Conservation (phyloP, 352 stramenopile genomes). For the Paralagenidium karlingii region DNA sequence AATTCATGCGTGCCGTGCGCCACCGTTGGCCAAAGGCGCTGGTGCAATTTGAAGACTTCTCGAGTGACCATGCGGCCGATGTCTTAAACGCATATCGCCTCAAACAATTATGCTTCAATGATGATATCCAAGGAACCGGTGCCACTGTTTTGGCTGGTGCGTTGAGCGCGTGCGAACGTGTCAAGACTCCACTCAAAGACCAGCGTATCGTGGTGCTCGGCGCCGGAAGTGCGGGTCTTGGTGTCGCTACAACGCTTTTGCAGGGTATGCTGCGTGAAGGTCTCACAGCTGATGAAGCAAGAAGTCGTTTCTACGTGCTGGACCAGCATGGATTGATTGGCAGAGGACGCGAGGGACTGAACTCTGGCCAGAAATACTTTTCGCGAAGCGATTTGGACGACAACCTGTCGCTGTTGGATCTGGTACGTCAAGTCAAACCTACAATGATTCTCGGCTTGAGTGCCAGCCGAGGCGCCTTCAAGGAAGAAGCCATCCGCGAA, state of each 20-base stretch:
- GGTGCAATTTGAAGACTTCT: conserved; percentile 97
- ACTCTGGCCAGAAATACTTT: conserved; percentile 76
- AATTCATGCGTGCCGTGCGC: conserved; percentile 81
- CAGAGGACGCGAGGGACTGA: conserved; percentile 26
- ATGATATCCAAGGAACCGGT: conserved; percentile 98
- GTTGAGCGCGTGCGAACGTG: conserved; percentile 57
- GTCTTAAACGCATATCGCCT: conserved; percentile 93
- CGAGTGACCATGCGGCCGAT: conserved; percentile 74
- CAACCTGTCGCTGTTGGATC: conserved; percentile 64
- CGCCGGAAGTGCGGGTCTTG: conserved; percentile 89
- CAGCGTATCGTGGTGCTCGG: conserved; percentile 93
- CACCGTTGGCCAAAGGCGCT: conserved; percentile 88
- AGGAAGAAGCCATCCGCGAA: conserved; percentile 54
- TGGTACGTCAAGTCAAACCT: conserved; percentile 81
- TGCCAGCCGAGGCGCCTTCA: conserved; percentile 82
- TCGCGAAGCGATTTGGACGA: conserved; percentile 47
- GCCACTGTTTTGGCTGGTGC: conserved; percentile 88
- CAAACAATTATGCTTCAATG: conserved; percentile 93
- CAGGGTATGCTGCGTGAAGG: conserved; percentile 86
- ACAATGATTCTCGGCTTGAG: conserved; percentile 93
- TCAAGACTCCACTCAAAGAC: conserved; percentile 78
- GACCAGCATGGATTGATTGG: conserved; percentile 65
- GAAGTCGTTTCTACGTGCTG: conserved; percentile 63
- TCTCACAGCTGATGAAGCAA: conserved; percentile 49
- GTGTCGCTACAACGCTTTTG: conserved; percentile 84